phyloP scores from a whole-genome alignment of 2,329 filamentous ascomycete species.

The Aspergillus brunneoviolaceus region DNA sequence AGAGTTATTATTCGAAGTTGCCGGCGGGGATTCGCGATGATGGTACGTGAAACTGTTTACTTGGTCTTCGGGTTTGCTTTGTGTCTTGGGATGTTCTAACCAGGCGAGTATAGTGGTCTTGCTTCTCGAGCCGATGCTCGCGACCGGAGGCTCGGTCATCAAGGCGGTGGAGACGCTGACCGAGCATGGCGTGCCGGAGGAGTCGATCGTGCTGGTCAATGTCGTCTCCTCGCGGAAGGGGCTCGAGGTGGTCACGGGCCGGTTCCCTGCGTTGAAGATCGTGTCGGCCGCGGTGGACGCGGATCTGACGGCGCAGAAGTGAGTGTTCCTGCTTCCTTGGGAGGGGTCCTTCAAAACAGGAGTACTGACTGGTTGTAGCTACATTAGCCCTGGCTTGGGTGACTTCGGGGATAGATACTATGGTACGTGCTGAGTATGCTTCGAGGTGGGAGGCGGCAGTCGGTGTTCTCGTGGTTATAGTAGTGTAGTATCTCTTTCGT shows the following conservation, averaged over 20 bases:
- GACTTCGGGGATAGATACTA: conserved; percentile 41
- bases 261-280: conserved; percentile 25
- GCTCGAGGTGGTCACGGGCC: conserved; percentile 17
- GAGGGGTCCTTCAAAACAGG: neutral
- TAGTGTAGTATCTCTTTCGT: neutral
- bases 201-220: conserved; percentile 32
- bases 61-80: neutral
- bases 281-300: conserved; percentile 22
- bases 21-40: conserved; percentile 22
- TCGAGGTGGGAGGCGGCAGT: neutral
- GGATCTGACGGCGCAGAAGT: conserved; percentile 19
- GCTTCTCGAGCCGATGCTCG: conserved; percentile 23
- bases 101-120: conserved; percentile 10
- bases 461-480: no score
- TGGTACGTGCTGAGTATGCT: conserved; percentile 9
- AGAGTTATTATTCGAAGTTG: conserved; percentile 33
- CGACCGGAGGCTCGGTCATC: conserved; percentile 20
- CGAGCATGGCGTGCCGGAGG: conserved; percentile 18
- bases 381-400: conserved; percentile 38
- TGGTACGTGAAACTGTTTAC: conserved; percentile 16
- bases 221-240: conserved; percentile 28
- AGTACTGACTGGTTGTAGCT: conserved; percentile 20
- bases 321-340: neutral
- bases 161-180: conserved; percentile 17
- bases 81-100: neutral